Conservation (phyloP, 2,329 filamentous ascomycete genomes). For the Trichoderma sp. region DNA sequence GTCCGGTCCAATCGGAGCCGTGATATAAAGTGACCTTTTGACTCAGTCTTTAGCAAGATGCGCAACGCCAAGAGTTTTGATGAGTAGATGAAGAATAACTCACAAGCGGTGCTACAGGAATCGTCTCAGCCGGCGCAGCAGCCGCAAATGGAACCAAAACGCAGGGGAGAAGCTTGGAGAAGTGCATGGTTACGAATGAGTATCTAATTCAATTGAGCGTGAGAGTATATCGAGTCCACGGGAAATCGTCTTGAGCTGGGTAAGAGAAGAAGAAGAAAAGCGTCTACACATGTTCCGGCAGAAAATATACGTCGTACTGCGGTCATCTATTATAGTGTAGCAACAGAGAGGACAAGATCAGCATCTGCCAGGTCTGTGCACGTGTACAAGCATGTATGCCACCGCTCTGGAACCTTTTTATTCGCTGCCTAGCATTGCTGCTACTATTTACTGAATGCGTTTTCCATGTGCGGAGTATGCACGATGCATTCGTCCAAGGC, state of each 20-base stretch:
- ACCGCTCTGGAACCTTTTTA: not conserved
- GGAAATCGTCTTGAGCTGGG: not conserved
- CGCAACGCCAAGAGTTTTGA: not conserved
- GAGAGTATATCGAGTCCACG: not conserved
- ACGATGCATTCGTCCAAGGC: not conserved
- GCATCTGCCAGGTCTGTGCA: not conserved
- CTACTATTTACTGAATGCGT: not conserved
- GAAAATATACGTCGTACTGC: not conserved
- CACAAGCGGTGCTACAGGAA: constrained; percentile 4
- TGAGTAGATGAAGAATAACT: not conserved
- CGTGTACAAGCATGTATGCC: not conserved
- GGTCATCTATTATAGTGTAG: not conserved
- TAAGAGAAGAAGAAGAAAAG: not conserved
- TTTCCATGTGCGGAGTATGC: not conserved
- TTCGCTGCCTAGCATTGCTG: not conserved
- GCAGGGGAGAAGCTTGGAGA: not conserved
- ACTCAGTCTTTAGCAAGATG: not conserved
- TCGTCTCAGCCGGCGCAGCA: not conserved
- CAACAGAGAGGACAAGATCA: not conserved
- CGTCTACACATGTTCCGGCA: not conserved
- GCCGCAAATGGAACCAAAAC: not conserved
- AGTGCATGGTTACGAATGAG: not conserved
- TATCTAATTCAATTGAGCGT: not conserved
- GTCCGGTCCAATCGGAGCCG: not conserved
- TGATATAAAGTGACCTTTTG: constrained; percentile 6